These are phyloP conservation scores for Trametes sp. DNA, from an alignment of 1,284 basidiomycete genomes.

Conservation along the genomic window DNA sequence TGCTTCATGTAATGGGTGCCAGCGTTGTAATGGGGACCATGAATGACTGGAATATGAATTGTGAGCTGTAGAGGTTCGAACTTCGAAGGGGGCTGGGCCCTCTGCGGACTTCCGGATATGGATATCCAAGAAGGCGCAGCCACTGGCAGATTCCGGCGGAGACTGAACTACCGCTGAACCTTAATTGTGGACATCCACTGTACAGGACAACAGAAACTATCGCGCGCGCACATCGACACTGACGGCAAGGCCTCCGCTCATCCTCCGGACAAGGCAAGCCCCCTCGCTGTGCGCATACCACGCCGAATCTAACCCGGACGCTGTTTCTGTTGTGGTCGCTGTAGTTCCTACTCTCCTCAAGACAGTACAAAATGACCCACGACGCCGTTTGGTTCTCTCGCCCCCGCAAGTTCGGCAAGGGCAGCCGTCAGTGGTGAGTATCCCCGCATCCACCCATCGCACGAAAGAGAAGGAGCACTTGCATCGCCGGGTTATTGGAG, in stretches of 20 bases:
- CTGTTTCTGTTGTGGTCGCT: not conserved
- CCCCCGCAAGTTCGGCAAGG: slow-evolving; percentile 95
- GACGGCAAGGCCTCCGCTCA: slow-evolving; percentile 31
- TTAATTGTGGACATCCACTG: slow-evolving; percentile 25
- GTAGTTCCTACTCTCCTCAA: slow-evolving; percentile 31
- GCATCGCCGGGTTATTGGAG: not conserved
- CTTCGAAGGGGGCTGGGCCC: not conserved
- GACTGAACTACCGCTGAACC: slow-evolving; percentile 21
- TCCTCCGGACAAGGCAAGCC: slow-evolving; percentile 31
- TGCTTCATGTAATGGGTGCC: slow-evolving; percentile 5
- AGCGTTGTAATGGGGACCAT: too few relatives aligned
- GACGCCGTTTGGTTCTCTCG: slow-evolving; percentile 93
- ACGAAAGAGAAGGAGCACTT: not conserved
- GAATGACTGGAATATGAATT: not conserved
- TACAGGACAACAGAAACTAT: slow-evolving; percentile 34
- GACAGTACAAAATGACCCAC: slow-evolving; percentile 79
- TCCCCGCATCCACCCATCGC: not conserved
- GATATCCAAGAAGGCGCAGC: not conserved
- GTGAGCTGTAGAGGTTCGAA: not conserved
- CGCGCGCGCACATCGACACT: slow-evolving; percentile 30
- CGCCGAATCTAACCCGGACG: not conserved
- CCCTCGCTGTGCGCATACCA: not conserved
- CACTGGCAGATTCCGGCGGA: slow-evolving; percentile 13
- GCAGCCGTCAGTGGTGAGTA: slow-evolving; percentile 89
- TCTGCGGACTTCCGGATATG: not conserved